Base-by-base conservation (phyloP, 257 asterid genomes). In the Primulina huaijiensis region DNA sequence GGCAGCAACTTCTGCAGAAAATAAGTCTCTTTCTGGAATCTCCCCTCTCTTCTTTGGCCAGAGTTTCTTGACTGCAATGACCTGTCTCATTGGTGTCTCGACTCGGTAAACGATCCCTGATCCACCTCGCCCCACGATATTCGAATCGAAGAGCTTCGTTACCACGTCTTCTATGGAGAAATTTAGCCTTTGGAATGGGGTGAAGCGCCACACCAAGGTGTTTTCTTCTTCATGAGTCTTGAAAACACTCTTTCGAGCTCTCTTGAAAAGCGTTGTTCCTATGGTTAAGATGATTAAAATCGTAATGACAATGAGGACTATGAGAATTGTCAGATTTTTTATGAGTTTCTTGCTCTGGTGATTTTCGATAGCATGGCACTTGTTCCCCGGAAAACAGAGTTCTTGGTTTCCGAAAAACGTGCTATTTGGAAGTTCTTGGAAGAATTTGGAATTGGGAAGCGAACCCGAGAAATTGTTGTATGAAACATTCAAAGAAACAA, bases 21-120 rank as follows among this genome's bases (percentile, higher is more conserved):
- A 86, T 6, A 70, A 77, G 80, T 88, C 92, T 64, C 89, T 84
- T 71, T 76, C 86, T 34, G 83, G 68, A 63, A 77, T 73, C 67
- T 86, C 95, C 43, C 81, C 86, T 21, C 34, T 80, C 77, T 72
- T 84, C 81, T 72, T 84, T 14, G 92, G 77, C 89, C 90, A 77
- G 14, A 88, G 83, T 71, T 79, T 84, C 80, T 88, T 88, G 64
- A 86, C 95, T 0, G 92, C 95, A 12, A 88, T 77, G 17, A 81
- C 83, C 67, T 83, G 86, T 25, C 78, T 79, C 30, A 52, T 74
- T n/a, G 82, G 80, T 3, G 79, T 84, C 81, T 86, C 95, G 21
- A 88, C 89, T 2, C 89, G 82, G 71, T 88, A 88, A 62, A 86
- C 95, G 55, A 79, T 62, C 6, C 95, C 90, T 1, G 95, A 88